These are phyloP conservation scores for Albizia julibrissin DNA, from an alignment of 306 rosid genomes.

Conservation along the genomic window DNA sequence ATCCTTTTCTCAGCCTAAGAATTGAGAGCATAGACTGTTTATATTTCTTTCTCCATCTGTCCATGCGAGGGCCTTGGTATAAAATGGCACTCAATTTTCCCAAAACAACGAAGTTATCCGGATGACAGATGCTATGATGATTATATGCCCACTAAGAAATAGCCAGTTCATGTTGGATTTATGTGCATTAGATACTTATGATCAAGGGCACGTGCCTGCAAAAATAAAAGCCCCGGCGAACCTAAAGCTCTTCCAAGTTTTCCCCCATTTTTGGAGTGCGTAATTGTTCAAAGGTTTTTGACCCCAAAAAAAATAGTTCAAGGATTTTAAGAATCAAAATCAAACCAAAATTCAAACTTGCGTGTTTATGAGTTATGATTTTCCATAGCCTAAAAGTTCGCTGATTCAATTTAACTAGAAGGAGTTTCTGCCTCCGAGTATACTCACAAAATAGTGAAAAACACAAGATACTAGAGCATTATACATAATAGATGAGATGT, in stretches of 20 bases:
- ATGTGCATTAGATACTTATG: constrained; percentile 6
- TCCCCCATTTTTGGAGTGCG: not conserved
- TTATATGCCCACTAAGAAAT: constrained; percentile 3
- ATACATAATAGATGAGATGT: constrained; percentile 5
- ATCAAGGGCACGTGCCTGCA: constrained; percentile 28
- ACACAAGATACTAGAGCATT: not conserved
- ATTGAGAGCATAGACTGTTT: constrained; percentile 10
- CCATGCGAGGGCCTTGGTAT: constrained; percentile 9
- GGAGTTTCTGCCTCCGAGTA: not conserved
- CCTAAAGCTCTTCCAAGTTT: not conserved
- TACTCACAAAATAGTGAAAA: not conserved
- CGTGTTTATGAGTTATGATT: not conserved
- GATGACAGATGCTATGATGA: not conserved
- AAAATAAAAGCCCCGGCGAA: not conserved
- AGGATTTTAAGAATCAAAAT: constrained; percentile 1
- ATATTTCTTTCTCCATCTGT: not conserved
- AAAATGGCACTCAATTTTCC: constrained; percentile 22
- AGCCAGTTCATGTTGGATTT: not conserved
- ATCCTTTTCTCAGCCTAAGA: constrained; percentile 20
- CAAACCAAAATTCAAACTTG: constrained; percentile 8
- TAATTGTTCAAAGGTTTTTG: not conserved
- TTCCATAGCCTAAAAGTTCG: constrained; percentile 2
- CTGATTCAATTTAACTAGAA: not conserved
- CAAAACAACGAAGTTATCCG: constrained; percentile 13
- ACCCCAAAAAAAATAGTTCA: not conserved